Conservation (phyloP, 2,329 filamentous ascomycete species). For the Fonsecaea multimorphosa region DNA sequence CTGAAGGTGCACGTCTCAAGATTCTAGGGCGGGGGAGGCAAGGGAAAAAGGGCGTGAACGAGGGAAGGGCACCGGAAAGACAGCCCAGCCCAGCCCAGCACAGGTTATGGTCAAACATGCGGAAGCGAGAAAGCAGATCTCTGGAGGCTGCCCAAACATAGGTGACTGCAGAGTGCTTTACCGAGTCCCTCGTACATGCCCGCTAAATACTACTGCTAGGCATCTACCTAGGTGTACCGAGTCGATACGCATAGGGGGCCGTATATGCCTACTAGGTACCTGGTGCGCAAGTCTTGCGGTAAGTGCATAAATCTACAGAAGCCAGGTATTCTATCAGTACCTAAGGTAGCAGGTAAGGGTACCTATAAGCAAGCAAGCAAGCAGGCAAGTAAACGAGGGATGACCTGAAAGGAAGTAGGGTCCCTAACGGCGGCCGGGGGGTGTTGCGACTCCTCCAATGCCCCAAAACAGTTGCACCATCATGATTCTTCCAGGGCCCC, state of each 20-base stretch:
- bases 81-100: background rate
- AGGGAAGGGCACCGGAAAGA: background rate
- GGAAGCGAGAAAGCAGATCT: constrained; percentile 1
- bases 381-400: too few species aligned
- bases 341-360: too few species aligned
- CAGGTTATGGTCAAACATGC: background rate
- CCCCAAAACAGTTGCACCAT: constrained; percentile 12
- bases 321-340: too few species aligned
- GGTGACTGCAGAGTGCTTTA: background rate
- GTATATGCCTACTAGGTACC: background rate
- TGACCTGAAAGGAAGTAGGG: too few species aligned
- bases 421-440: too few species aligned
- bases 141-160: background rate
- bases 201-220: background rate
- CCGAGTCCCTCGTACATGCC: background rate
- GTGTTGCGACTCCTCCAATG: background rate
- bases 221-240: too few species aligned
- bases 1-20: background rate
- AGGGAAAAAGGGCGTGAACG: background rate
- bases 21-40: background rate
- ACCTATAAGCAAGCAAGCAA: too few species aligned
- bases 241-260: background rate
- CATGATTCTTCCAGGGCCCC: constrained; percentile 5
- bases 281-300: background rate
- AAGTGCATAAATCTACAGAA: too few species aligned